phyloP scores from a whole-genome alignment of 805 yeast genomes.

The Suhomyces pyralidae region DNA sequence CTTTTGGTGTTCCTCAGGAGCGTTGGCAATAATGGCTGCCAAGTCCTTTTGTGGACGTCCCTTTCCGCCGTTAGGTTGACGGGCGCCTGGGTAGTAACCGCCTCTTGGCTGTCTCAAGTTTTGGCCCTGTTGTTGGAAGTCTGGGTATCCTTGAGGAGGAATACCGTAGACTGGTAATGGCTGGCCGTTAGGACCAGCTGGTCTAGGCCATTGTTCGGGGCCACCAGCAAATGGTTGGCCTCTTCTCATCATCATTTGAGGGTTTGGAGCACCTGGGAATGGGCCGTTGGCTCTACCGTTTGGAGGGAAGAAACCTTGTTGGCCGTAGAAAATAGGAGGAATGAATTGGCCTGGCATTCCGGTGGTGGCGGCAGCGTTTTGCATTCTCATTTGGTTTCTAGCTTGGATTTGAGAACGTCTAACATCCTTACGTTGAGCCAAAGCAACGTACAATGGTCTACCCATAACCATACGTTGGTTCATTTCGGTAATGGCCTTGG shows the following conservation, averaged over 20 bases:
- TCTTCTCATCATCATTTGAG: slow-evolving; percentile 73
- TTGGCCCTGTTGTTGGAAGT: slow-evolving; percentile 36
- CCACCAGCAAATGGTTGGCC: slow-evolving; percentile 60
- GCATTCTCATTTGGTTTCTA: slow-evolving; percentile 97
- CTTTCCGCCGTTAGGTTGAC: slow-evolving; percentile 36
- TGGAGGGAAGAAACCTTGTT: slow-evolving; percentile 80
- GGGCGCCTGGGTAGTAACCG: slow-evolving; percentile 47
- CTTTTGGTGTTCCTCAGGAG: slow-evolving; percentile 90
- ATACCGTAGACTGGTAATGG: slow-evolving; percentile 80
- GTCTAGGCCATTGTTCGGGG: slow-evolving; percentile 68
- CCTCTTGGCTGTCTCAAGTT: slow-evolving; percentile 57
- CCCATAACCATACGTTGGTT: slow-evolving; percentile 93
- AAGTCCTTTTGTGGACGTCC: slow-evolving; percentile 47
- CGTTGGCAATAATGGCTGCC: slow-evolving; percentile 59
- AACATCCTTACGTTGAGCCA: slow-evolving; percentile 98
- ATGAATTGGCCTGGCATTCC: slow-evolving; percentile 86
- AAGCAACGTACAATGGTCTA: slow-evolving; percentile 96
- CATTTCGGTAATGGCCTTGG: slow-evolving; percentile 97
- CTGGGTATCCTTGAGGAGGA: slow-evolving; percentile 72
- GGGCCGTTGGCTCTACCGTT: slow-evolving; percentile 79
- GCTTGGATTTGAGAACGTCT: slow-evolving; percentile 97
- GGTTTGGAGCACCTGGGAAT: slow-evolving; percentile 69
- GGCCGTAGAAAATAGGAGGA: slow-evolving; percentile 82
- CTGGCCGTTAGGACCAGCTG: slow-evolving; percentile 74
- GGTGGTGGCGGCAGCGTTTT: slow-evolving; percentile 88